Evolutionary conservation across 805 yeast species (phyloP).

Genomic region (Kazachstania psychrophila): DNA sequence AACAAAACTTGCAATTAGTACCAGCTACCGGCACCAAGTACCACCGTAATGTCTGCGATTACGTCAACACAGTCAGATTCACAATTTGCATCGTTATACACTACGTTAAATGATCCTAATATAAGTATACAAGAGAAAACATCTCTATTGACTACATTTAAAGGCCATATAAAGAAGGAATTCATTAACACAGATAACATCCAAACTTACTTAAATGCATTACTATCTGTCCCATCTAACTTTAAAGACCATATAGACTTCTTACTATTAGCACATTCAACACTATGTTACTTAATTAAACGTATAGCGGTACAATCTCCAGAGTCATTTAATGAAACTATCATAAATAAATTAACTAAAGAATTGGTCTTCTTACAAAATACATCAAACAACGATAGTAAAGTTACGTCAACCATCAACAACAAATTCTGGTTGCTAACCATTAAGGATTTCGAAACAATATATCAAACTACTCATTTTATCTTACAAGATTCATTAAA

Average conservation of each 20-base stretch:
- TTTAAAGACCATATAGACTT: slow-evolving; percentile 5
- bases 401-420: slow-evolving; percentile 4
- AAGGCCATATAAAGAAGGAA: slow-evolving; percentile 31
- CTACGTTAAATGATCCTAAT: slow-evolving; percentile 1
- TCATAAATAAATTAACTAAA: slow-evolving; percentile 8
- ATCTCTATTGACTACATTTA: slow-evolving; percentile 19
- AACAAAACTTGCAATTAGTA: too few relatives aligned
- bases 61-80: too few relatives aligned
- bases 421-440: slow-evolving; percentile 26
- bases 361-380: slow-evolving; percentile 10
- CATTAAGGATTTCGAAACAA: slow-evolving; percentile 26
- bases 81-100: slow-evolving; percentile 2
- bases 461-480: slow-evolving; percentile 21
- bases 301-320: slow-evolving; percentile 35
- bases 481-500: slow-evolving; percentile 8
- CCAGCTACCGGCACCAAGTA: too few relatives aligned
- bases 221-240: slow-evolving; percentile 10
- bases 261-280: slow-evolving; percentile 30
- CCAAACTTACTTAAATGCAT: slow-evolving; percentile 19
- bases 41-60: too few relatives aligned
- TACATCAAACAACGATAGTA: not conserved
- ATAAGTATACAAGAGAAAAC: slow-evolving; percentile 13
- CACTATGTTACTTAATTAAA: slow-evolving; percentile 38
- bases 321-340: slow-evolving; percentile 9
- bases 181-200: slow-evolving; percentile 19